These are phyloP conservation scores for Mucor piriformis DNA, from an alignment of 371 early-diverging fungal genomes.

Conservation along the genomic window DNA sequence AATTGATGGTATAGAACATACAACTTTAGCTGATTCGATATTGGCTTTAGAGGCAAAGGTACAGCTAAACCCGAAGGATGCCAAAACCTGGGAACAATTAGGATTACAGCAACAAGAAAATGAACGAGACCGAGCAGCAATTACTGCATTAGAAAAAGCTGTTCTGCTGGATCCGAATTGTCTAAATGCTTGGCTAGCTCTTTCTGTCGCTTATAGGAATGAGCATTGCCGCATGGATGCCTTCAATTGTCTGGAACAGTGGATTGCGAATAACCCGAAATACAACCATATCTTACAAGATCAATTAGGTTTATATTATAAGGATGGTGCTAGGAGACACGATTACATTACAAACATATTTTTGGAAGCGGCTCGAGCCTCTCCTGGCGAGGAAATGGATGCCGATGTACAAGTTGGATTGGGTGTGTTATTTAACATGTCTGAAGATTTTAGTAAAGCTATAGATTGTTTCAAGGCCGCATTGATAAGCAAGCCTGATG, in stretches of 20 bases:
- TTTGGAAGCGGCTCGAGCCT: slow-evolving; percentile 77
- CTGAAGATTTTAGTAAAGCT: slow-evolving; percentile 90
- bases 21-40: slow-evolving; percentile 81
- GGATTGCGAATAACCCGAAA: slow-evolving; percentile 76
- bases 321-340: slow-evolving; percentile 16
- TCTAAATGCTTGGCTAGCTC: slow-evolving; percentile 79
- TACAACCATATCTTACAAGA: slow-evolving; percentile 54
- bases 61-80: slow-evolving; percentile 77
- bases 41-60: slow-evolving; percentile 91
- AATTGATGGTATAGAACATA: slow-evolving; percentile 49
- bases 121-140: slow-evolving; percentile 90
- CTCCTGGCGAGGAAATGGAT: slow-evolving; percentile 78
- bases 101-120: slow-evolving; percentile 95
- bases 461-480: slow-evolving; percentile 97
- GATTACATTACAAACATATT: slow-evolving; percentile 68
- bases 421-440: slow-evolving; percentile 91
- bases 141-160: slow-evolving; percentile 86
- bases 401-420: slow-evolving; percentile 92
- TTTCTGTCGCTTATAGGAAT: slow-evolving; percentile 94
- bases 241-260: slow-evolving; percentile 84
- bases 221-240: slow-evolving; percentile 86
- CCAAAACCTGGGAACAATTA: slow-evolving; percentile 83
- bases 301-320: slow-evolving; percentile 17
- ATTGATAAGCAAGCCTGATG: slow-evolving; percentile 82
- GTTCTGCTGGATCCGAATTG: slow-evolving; percentile 71